Conservation (phyloP, 2,329 filamentous ascomycete species). For the Cercospora sp. region DNA sequence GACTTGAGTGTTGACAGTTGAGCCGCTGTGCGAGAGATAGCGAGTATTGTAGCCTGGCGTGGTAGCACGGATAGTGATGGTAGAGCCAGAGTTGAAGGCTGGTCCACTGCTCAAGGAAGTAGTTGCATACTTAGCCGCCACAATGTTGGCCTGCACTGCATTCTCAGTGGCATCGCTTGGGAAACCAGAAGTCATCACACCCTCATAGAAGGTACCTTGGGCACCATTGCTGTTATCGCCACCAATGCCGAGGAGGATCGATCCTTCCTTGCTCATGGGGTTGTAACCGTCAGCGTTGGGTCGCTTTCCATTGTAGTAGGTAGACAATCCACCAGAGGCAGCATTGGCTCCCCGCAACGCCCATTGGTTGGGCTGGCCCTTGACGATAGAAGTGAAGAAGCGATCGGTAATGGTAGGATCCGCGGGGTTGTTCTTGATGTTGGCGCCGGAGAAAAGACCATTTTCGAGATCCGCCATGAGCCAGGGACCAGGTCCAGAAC, state of each 20-base stretch:
- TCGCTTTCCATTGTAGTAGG: slow-evolving; percentile 60
- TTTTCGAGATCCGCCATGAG: slow-evolving; percentile 71
- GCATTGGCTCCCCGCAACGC: slow-evolving; percentile 61
- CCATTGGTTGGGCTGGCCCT: slow-evolving; percentile 59
- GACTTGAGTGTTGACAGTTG: slow-evolving; percentile 57
- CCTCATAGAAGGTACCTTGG: slow-evolving; percentile 59
- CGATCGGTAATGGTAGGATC: slow-evolving; percentile 57
- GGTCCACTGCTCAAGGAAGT: slow-evolving; percentile 53
- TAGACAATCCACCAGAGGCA: slow-evolving; percentile 56
- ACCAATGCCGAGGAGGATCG: slow-evolving; percentile 70
- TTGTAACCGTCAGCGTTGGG: slow-evolving; percentile 57
- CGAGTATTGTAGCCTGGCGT: slow-evolving; percentile 56
- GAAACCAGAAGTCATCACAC: slow-evolving; percentile 64
- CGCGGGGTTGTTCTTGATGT: slow-evolving; percentile 49
- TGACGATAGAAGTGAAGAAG: slow-evolving; percentile 60
- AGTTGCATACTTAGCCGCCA: slow-evolving; percentile 58
- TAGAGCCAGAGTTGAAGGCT: slow-evolving; percentile 51
- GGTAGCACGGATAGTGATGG: slow-evolving; percentile 58
- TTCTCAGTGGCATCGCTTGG: slow-evolving; percentile 62
- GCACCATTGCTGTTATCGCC: slow-evolving; percentile 63
- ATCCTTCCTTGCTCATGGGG: slow-evolving; percentile 64
- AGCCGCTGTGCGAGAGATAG: slow-evolving; percentile 57
- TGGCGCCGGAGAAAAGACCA: slow-evolving; percentile 61
- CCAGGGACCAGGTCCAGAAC: slow-evolving; percentile 63
- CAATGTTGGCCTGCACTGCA: slow-evolving; percentile 54